Base-by-base conservation (phyloP, 345 rosid genomes). In the Pistacia vera region DNA sequence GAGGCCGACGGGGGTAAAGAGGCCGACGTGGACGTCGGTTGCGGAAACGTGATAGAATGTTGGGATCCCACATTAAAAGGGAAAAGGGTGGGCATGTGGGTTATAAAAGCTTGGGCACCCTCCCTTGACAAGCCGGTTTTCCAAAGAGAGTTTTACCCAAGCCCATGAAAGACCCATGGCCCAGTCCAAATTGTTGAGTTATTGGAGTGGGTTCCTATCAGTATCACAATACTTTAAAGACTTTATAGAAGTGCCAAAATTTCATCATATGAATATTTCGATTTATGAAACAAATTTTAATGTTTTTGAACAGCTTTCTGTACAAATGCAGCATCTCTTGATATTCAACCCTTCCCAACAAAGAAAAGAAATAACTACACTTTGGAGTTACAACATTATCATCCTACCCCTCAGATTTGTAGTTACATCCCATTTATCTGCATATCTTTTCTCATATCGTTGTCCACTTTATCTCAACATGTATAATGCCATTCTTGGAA, bases 401-500 rank as follows among this genome's bases (percentile, higher is more conserved):
- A 71, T 71, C 13, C 74, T 51, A 13, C 13, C 38, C 55, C 55
- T 36, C 28, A 64, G 51, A 20, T 13, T 16, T 38, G 63, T 65
- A 55, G 25, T 18, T 46, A 49, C 46, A 66, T 75, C 28, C 4
- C 11, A 11, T 16, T 10, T 25, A 44, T 41, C 66, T 28, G 25
- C 57, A 11, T 68, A 8, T 13, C 11, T 4, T 60, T 58, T 58
- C 71, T 88, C 82, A 92, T 66, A 85, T 81, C 65, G 81, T 84
- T n/a, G 81, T 89, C 98, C 99, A 93, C 54, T 83, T 61, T 35
- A 92, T 82, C 73, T 90, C 96, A n/a, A 92, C 83, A 68, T 89
- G 94, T 80, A 93, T 77, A 38, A 83, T 60, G 55, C 99, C 99
- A 30, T 88, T 84, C 83, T 83, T 93, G 10, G 99, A 95, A 77